Percentiles rank a stretch among this genome's conserved stretches.
phyloP scores from a whole-genome alignment of 208 protist species.

The Trypanosoma lewisi region DNA sequence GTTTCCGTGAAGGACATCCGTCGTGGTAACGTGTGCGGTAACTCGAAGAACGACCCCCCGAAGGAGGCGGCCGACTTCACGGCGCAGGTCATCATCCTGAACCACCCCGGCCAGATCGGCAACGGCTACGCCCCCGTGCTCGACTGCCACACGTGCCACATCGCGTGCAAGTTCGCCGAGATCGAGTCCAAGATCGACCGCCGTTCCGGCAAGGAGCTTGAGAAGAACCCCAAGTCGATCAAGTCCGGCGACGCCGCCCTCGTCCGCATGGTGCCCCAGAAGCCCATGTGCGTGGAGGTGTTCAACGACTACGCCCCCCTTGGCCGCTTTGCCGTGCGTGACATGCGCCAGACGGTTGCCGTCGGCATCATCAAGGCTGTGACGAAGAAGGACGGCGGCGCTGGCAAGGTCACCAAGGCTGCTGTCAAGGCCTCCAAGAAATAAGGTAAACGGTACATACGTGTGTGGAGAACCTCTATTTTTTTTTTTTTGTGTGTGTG shows the following conservation, averaged over 20 bases:
- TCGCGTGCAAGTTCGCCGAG: no score
- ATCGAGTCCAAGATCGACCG: no score
- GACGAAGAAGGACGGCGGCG: slow-evolving; percentile 90
- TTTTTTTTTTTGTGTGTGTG: slow-evolving; percentile 21
- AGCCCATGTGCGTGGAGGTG: slow-evolving; percentile 94
- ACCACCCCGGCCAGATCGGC: no score
- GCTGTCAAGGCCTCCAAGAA: slow-evolving; percentile 63
- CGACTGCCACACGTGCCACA: no score
- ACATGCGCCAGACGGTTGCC: slow-evolving; percentile 95
- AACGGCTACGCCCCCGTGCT: no score
- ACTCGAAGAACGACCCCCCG: no score
- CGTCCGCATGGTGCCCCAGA: slow-evolving; percentile 82
- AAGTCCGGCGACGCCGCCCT: slow-evolving; percentile 72
- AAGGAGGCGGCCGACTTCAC: no score
- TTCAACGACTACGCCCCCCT: slow-evolving; percentile 94
- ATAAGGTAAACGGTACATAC: slow-evolving; percentile 22
- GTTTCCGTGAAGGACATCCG: no score
- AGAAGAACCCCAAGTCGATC: slow-evolving; percentile 77
- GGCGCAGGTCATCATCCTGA: no score
- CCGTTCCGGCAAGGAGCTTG: slow-evolving; percentile 90
- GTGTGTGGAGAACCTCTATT: background rate
- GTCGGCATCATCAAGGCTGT: slow-evolving; percentile 96
- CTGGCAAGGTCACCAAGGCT: slow-evolving; percentile 78
- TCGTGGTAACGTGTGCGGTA: no score
- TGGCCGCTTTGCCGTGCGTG: slow-evolving; percentile 94